Evolutionary conservation across 495 filamentous ascomycete genomes (phyloP).

Genomic region (Hypomontagnella monticulosa): DNA sequence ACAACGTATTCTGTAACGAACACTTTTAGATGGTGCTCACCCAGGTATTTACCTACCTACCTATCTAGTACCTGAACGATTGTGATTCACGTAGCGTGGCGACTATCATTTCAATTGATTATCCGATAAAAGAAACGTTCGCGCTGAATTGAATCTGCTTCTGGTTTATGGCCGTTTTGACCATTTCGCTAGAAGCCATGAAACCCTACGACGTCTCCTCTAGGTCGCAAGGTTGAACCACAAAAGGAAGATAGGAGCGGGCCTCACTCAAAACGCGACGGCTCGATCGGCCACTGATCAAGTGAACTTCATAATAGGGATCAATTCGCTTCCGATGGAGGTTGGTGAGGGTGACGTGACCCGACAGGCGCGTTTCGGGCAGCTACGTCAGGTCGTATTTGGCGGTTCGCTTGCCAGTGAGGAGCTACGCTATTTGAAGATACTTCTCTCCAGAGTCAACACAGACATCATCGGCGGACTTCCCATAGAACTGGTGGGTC

Average conservation of each 20-base stretch:
- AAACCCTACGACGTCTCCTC: no score
- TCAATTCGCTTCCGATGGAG: constrained; percentile 8
- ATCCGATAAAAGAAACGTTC: no score
- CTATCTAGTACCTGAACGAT: no score
- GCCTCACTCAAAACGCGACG: neutral
- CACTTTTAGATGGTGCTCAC: no score
- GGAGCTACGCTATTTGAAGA: constrained; percentile 42
- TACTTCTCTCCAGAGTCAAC: constrained; percentile 31
- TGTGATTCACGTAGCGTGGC: no score
- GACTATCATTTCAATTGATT: no score
- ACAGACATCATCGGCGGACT: constrained; percentile 45
- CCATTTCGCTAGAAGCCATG: no score
- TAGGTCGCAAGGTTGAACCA: neutral
- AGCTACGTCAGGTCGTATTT: constrained; percentile 23
- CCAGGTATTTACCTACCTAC: no score
- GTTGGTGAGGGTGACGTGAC: neutral
- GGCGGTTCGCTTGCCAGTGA: constrained; percentile 25
- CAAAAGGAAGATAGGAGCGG: neutral
- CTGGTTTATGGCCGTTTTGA: no score
- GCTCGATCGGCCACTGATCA: neutral
- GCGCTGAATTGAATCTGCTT: no score
- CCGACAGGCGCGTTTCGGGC: constrained; percentile 4
- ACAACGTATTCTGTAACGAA: no score
- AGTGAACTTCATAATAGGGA: neutral
- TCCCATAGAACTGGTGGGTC: constrained; percentile 46